A percentile compares a stretch with the other conserved stretches of the same genome.
These are phyloP conservation scores for Graphilbum ipis-grandicollis DNA, from an alignment of 2,329 filamentous ascomycete species.

Conservation along the genomic window DNA sequence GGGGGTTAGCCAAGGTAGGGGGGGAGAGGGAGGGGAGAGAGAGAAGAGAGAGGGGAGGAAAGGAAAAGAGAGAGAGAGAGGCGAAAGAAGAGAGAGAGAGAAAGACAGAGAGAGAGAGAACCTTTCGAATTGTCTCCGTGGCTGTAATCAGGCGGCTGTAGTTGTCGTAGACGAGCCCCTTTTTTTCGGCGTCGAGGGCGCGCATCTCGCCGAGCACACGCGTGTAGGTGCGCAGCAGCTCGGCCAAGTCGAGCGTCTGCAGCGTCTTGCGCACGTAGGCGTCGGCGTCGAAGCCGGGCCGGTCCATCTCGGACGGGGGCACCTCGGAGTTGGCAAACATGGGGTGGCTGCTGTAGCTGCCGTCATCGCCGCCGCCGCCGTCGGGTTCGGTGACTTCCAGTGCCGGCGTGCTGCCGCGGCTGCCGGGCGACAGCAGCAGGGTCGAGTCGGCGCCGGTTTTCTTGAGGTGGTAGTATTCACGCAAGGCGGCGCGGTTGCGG, in stretches of 20 bases:
- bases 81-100: background rate
- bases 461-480: constrained; percentile 87
- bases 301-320: constrained; percentile 55
- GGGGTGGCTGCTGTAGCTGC: constrained; percentile 10
- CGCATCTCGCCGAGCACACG: constrained; percentile 64
- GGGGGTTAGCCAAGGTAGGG: constrained; percentile 5
- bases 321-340: constrained; percentile 30
- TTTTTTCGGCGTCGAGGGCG: constrained; percentile 86
- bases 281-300: constrained; percentile 52
- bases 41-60: background rate
- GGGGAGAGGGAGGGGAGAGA: no score
- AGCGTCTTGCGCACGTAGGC: constrained; percentile 47
- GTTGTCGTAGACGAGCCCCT: constrained; percentile 94
- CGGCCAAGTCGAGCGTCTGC: constrained; percentile 44
- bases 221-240: constrained; percentile 53
- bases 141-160: constrained; percentile 95
- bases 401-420: constrained; percentile 14
- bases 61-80: background rate
- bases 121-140: constrained; percentile 83
- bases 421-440: no score
- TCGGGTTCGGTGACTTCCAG: constrained; percentile 24
- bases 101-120: no score
- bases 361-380: background rate
- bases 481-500: constrained; percentile 66
- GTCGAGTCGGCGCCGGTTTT: constrained; percentile 18